Evolutionary conservation across 2,329 filamentous ascomycete species (phyloP).

Genomic region (Fusarium falciforme): DNA sequence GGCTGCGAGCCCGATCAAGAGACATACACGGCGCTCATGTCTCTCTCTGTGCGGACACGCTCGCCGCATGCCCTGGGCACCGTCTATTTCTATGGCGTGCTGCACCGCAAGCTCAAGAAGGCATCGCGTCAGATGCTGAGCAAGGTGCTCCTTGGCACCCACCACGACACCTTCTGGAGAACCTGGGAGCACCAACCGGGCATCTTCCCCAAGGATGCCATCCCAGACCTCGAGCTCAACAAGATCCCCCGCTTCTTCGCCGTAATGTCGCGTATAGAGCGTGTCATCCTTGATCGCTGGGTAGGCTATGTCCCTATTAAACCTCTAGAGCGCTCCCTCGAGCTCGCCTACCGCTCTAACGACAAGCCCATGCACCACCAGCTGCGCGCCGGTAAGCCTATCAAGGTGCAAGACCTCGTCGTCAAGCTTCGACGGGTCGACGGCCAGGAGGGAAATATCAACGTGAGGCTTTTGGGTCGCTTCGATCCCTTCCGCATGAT

Average conservation of each 20-base stretch:
- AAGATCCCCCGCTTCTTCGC: constrained; percentile 29
- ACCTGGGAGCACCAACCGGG: constrained; percentile 32
- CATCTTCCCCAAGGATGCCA: constrained; percentile 45
- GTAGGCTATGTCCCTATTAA: constrained; percentile 45
- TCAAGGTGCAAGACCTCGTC: constrained; percentile 25
- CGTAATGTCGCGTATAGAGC: constrained; percentile 46
- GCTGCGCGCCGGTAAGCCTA: constrained; percentile 15
- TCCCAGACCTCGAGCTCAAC: constrained; percentile 26
- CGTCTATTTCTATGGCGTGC: constrained; percentile 48
- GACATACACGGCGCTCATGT: constrained; percentile 54
- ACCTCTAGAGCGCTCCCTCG: constrained; percentile 42
- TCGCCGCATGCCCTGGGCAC: constrained; percentile 47
- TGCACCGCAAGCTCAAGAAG: constrained; percentile 46
- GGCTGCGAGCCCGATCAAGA: constrained; percentile 42
- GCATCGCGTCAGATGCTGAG: constrained; percentile 40
- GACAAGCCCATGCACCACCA: constrained; percentile 43
- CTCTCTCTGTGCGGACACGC: constrained; percentile 48
- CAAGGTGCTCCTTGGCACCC: constrained; percentile 41
- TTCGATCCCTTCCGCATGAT: constrained; percentile 39
- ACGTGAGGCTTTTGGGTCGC: constrained; percentile 37
- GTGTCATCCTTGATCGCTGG: constrained; percentile 45
- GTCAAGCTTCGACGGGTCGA: constrained; percentile 38
- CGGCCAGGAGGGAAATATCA: constrained; percentile 30
- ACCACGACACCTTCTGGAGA: constrained; percentile 44
- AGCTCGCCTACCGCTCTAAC: constrained; percentile 41